Conservation (phyloP, 495 filamentous ascomycete genomes). For the Delitschia confertaspora region DNA sequence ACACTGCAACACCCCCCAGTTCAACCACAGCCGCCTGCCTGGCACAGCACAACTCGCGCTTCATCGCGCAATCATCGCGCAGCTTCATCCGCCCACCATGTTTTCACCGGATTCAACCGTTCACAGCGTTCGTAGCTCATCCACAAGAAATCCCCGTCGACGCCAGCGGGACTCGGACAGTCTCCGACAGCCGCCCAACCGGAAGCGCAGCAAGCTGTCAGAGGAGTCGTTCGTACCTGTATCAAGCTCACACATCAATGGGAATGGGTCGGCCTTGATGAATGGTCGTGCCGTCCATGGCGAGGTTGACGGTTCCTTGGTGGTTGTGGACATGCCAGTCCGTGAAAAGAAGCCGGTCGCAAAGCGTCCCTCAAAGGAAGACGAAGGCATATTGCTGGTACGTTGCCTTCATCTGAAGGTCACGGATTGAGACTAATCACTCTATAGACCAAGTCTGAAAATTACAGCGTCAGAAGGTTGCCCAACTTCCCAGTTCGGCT, state of each 20-base stretch:
- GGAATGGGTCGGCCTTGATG: constrained; percentile 17
- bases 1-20: too few relatives aligned
- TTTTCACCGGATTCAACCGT: constrained; percentile 26
- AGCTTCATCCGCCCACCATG: constrained; percentile 13
- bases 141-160: constrained; percentile 31
- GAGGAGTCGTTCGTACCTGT: constrained; percentile 26
- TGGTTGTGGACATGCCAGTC: constrained; percentile 29
- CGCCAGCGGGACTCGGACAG: constrained; percentile 35
- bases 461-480: constrained; percentile 77
- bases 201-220: constrained; percentile 36
- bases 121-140: constrained; percentile 17
- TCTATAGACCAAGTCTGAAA: constrained; percentile 70
- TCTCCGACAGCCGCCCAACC: constrained; percentile 23
- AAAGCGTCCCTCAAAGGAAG: constrained; percentile 31
- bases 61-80: constrained; percentile 19
- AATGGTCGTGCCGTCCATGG: constrained; percentile 28
- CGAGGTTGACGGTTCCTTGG: constrained; percentile 11
- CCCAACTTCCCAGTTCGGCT: constrained; percentile 70
- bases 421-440: neutral
- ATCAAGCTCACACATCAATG: constrained; percentile 17
- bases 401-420: neutral
- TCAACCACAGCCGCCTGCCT: too few relatives aligned
- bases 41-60: too few relatives aligned
- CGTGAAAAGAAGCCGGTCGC: constrained; percentile 28
- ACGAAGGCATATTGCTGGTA: constrained; percentile 31